A percentile compares a stretch with the other conserved stretches of the same genome.
Evolutionary conservation across 2,329 filamentous ascomycete species (phyloP).

Genomic region (Paecilomyces variotii): DNA sequence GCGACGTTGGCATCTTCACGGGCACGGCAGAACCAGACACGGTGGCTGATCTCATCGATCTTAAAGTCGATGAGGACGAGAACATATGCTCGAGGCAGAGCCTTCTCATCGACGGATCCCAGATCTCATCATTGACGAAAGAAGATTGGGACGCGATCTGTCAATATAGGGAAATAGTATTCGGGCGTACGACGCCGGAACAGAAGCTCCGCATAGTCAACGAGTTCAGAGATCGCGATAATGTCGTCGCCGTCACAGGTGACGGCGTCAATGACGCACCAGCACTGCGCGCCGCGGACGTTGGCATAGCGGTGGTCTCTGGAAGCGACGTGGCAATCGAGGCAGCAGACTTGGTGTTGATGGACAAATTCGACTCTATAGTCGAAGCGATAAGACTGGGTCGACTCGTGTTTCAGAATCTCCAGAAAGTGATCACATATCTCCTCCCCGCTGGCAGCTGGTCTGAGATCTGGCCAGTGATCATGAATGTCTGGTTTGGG

Average conservation of each 20-base stretch:
- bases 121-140: constrained; percentile 58
- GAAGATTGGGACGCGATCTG: constrained; percentile 61
- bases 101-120: constrained; percentile 58
- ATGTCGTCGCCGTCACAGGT: constrained; percentile 35
- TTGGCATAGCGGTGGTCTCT: constrained; percentile 28
- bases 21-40: constrained; percentile 45
- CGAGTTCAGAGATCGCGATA: constrained; percentile 29
- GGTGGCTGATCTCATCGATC: constrained; percentile 44
- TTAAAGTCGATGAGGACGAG: constrained; percentile 8
- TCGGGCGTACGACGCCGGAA: constrained; percentile 36
- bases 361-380: constrained; percentile 28
- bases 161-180: constrained; percentile 45
- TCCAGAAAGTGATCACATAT: constrained; percentile 32
- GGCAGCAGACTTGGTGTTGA: constrained; percentile 30
- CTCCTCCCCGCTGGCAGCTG: constrained; percentile 47
- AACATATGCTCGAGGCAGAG: constrained; percentile 33
- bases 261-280: constrained; percentile 31
- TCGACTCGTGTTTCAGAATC: constrained; percentile 27
- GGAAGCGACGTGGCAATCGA: constrained; percentile 35
- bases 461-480: constrained; percentile 51
- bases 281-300: constrained; percentile 24
- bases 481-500: constrained; percentile 50
- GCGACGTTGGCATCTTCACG: constrained; percentile 35
- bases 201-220: constrained; percentile 37
- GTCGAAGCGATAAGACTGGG: constrained; percentile 24